These are phyloP conservation scores for Dictyostelium purpureum DNA, from an alignment of 78 protist genomes.

Conservation along the genomic window DNA sequence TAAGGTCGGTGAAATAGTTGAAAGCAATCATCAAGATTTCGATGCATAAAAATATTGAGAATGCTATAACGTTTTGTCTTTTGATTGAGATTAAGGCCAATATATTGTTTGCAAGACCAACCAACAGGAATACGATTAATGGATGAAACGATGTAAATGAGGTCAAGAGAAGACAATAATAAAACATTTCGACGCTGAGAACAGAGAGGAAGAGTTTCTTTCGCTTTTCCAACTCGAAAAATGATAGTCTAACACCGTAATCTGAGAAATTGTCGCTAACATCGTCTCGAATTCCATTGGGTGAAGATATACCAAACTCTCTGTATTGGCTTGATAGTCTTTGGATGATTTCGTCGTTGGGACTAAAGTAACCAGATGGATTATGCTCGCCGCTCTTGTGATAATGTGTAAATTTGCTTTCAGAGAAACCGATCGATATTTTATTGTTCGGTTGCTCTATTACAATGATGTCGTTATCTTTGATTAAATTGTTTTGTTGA, in stretches of 20 bases:
- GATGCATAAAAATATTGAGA: neutral
- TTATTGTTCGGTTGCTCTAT: constrained; percentile 18
- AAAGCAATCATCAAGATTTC: too few species aligned
- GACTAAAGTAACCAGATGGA: neutral
- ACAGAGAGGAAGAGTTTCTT: neutral
- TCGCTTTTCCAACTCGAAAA: neutral
- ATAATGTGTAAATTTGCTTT: neutral
- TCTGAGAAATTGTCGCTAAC: neutral
- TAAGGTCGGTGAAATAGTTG: too few species aligned
- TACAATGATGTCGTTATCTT: constrained; percentile 2
- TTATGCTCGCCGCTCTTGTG: constrained; percentile 16
- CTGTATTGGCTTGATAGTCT: too few species aligned
- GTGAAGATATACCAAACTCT: neutral
- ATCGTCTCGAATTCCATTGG: neutral
- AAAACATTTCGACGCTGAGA: neutral
- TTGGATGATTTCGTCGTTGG: neutral
- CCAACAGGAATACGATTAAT: neutral
- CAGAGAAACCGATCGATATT: neutral
- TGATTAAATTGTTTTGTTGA: constrained; percentile 17
- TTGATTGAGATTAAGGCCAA: neutral
- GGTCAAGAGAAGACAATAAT: neutral
- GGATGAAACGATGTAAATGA: neutral
- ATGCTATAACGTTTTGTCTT: neutral
- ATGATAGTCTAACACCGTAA: neutral
- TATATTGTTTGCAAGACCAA: neutral